Evolutionary conservation across 2,329 filamentous ascomycete species (phyloP), one percentile per base, ranked within the genome.

Genomic region (Colletotrichum sansevieriae): DNA sequence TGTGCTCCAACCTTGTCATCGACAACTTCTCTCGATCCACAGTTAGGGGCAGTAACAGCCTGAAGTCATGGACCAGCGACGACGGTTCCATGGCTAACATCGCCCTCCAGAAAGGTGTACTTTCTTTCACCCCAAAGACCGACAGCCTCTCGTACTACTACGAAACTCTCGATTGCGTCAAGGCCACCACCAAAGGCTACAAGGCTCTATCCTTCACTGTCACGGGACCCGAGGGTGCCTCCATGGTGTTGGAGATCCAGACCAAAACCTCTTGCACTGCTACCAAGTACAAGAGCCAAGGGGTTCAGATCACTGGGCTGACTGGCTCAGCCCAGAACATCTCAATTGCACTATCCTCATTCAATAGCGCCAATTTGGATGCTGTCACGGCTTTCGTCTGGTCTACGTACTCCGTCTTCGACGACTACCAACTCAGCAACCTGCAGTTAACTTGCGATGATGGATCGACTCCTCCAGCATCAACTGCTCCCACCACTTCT

Each of bases 321-420:
- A 87, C 83, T 8, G 85, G 85, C n/a, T 74, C 76, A 18, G 79
- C 80, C 1, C 83, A 88, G 75, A 85, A 82, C 7, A 73, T 87
- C 67, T 85, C 79, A 4, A 73, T 89, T 22, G 84, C 85, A 80
- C 51, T 87, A 83, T 72, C 72, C 59, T 20, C 71, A 65, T 70
- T 68, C 51, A 12, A 49, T 3, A 49, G 12, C 4, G 63, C 63
- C 29, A 68, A 52, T 20, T 25, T 68, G 44, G 57, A 70, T 22
- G 63, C 35, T 33, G 56, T 70, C 11, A 49, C 64, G 4, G 67
- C 47, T 22, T 68, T 70, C 25, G 63, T 63, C 12, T 70, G 67
- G 67, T 70, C 67, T 10, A 68, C 43, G 2, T 70, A 62, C 41
- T 68, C 62, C 20, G 41, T 52, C 11, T 63, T 63, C 15, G 43